A percentile compares a stretch with the other conserved stretches of the same genome.
These are phyloP conservation scores for Sporothrix euskadiensis DNA, from an alignment of 2,329 filamentous ascomycete genomes.

Conservation along the genomic window DNA sequence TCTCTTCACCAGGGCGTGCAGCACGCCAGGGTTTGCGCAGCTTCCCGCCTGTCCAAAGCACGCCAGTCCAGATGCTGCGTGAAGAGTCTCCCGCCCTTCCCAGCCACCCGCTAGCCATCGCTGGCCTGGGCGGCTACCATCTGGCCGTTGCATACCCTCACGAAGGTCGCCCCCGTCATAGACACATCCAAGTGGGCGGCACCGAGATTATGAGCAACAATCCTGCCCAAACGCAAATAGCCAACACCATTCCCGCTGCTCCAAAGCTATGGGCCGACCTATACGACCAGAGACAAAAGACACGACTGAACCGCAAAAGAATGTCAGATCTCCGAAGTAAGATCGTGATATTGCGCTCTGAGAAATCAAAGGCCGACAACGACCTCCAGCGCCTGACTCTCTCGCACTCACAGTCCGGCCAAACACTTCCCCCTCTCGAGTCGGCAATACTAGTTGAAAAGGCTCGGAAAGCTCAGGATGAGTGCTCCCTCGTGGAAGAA, in stretches of 20 bases:
- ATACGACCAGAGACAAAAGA: constrained; percentile 36
- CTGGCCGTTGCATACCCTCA: not conserved
- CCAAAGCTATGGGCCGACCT: constrained; percentile 31
- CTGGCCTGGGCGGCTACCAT: too few species aligned
- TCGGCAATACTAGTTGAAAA: constrained; percentile 18
- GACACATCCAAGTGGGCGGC: not conserved
- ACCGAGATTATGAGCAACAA: not conserved
- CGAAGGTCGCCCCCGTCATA: not conserved
- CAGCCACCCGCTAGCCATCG: too few species aligned
- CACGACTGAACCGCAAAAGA: constrained; percentile 9
- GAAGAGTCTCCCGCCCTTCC: not conserved
- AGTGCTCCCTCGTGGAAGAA: constrained; percentile 36
- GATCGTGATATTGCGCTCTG: constrained; percentile 11
- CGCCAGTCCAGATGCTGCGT: not conserved
- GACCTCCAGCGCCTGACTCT: constrained; percentile 10
- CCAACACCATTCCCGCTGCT: not conserved
- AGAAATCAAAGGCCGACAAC: constrained; percentile 28
- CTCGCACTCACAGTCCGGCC: not conserved
- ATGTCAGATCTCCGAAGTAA: constrained; percentile 18
- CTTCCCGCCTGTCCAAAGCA: not conserved
- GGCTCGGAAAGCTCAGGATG: constrained; percentile 1
- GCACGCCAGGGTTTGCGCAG: not conserved
- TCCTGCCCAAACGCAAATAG: not conserved
- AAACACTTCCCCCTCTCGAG: not conserved
- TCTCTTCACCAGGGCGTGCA: not conserved